Percentiles rank a stretch among this genome's conserved stretches.
phyloP scores from a whole-genome alignment of 176 grass and related monocot genomes.

The Oryza longistaminata region DNA sequence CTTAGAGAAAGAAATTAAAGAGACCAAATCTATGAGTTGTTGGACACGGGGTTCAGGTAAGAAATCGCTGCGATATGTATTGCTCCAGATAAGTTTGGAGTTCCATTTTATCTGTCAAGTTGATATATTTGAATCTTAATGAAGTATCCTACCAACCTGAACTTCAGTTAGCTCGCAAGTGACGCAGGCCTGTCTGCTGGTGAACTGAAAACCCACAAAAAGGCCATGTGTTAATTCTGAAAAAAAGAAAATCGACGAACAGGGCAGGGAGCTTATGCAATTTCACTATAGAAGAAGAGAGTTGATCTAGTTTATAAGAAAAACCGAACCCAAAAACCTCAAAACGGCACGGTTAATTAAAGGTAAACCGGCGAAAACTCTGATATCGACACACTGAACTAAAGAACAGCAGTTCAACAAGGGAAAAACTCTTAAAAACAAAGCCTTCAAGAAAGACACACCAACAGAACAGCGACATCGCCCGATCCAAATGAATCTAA shows the following conservation, averaged over 20 bases:
- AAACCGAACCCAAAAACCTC: no score
- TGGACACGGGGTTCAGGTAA: not conserved
- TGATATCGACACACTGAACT: no score
- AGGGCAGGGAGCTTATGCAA: no score
- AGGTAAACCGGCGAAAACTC: no score
- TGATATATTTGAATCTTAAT: not conserved
- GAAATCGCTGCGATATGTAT: not conserved
- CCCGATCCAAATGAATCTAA: no score
- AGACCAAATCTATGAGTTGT: not conserved
- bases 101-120: not conserved
- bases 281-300: no score
- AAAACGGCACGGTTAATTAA: no score
- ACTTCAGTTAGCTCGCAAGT: not conserved
- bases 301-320: no score
- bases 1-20: not conserved
- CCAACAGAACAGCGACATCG: no score
- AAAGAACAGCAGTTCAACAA: no score
- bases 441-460: no score
- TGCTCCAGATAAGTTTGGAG: not conserved
- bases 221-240: not conserved
- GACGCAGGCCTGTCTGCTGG: not conserved
- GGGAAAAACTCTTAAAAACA: no score
- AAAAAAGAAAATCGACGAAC: not conserved
- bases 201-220: not conserved
- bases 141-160: not conserved